These are phyloP conservation scores for Ophiocordyceps camponoti-leonardi DNA, from an alignment of 2,329 filamentous ascomycete genomes.

Conservation along the genomic window DNA sequence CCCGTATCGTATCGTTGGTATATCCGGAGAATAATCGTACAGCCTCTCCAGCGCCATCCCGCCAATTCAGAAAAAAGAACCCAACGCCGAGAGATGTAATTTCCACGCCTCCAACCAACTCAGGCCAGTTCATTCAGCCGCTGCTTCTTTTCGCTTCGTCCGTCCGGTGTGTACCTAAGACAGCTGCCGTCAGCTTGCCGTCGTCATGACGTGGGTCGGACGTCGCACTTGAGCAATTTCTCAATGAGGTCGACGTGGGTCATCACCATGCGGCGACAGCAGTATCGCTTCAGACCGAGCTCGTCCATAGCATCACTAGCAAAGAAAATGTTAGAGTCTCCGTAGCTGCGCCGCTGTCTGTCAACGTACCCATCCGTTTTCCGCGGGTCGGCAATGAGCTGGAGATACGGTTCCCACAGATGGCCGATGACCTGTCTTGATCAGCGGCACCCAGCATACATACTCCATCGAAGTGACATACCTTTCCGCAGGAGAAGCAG, in stretches of 20 bases:
- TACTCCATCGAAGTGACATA: slow-evolving; percentile 23
- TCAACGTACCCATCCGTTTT: slow-evolving; percentile 48
- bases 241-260: slow-evolving; percentile 98
- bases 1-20: not conserved
- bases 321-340: not conserved
- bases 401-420: slow-evolving; percentile 91
- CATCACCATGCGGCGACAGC: slow-evolving; percentile 98
- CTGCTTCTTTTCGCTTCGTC: slow-evolving; percentile 44
- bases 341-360: not conserved
- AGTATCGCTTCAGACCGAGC: slow-evolving; percentile 87
- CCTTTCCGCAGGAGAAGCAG: slow-evolving; percentile 99
- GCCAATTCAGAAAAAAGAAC: slow-evolving; percentile 8
- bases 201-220: not conserved
- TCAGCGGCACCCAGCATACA: slow-evolving; percentile 9
- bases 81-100: slow-evolving; percentile 11
- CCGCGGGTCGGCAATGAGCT: slow-evolving; percentile 59
- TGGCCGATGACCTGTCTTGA: slow-evolving; percentile 71
- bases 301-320: slow-evolving; percentile 85
- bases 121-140: slow-evolving; percentile 18
- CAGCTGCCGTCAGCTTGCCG: not conserved
- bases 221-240: slow-evolving; percentile 76
- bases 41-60: slow-evolving; percentile 11
- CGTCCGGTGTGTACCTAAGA: slow-evolving; percentile 41
- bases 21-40: not conserved
- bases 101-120: not conserved